Evolutionary conservation across 2,329 filamentous ascomycete species (phyloP).

Genomic region (Fusarium chlamydosporum): DNA sequence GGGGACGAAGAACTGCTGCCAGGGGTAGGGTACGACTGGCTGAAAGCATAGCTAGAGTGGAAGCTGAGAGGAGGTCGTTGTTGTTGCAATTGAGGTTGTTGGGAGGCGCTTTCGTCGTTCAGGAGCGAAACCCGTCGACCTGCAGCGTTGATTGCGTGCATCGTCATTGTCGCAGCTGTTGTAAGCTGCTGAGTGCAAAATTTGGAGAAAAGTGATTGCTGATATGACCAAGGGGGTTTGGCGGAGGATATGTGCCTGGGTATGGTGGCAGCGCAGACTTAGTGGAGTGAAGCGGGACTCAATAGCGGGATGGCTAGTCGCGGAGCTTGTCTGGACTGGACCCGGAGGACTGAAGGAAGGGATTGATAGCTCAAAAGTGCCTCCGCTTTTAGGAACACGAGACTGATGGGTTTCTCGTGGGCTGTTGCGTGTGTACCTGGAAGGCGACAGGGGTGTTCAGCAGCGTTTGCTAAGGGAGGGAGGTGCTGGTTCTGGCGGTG

Average conservation of each 20-base stretch:
- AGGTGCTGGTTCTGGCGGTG: constrained; percentile 30
- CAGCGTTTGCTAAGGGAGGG: constrained; percentile 19
- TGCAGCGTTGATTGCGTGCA: constrained; percentile 69
- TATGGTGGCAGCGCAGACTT: constrained; percentile 25
- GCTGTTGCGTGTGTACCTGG: constrained; percentile 36
- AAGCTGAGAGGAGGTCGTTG: constrained; percentile 53
- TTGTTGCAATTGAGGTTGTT: constrained; percentile 17
- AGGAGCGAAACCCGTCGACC: constrained; percentile 72
- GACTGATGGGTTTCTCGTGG: constrained; percentile 40
- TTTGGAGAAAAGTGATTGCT: constrained; percentile 7
- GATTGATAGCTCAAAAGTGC: constrained; percentile 30
- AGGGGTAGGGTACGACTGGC: constrained; percentile 55
- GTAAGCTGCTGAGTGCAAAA: constrained; percentile 4
- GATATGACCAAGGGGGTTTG: constrained; percentile 18
- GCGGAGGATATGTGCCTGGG: constrained; percentile 22
- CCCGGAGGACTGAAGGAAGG: constrained; percentile 10
- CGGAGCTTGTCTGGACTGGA: constrained; percentile 34
- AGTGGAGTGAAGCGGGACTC: constrained; percentile 33
- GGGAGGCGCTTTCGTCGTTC: constrained; percentile 60
- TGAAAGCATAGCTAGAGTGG: constrained; percentile 54
- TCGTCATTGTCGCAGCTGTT: constrained; percentile 49
- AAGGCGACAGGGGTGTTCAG: constrained; percentile 23
- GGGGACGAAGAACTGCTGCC: constrained; percentile 63
- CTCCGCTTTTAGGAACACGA: constrained; percentile 43
- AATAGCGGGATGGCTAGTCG: constrained; percentile 39